These are phyloP conservation scores for Stevia rebaudiana DNA, from an alignment of 140 eudicot genomes.

Conservation along the genomic window DNA sequence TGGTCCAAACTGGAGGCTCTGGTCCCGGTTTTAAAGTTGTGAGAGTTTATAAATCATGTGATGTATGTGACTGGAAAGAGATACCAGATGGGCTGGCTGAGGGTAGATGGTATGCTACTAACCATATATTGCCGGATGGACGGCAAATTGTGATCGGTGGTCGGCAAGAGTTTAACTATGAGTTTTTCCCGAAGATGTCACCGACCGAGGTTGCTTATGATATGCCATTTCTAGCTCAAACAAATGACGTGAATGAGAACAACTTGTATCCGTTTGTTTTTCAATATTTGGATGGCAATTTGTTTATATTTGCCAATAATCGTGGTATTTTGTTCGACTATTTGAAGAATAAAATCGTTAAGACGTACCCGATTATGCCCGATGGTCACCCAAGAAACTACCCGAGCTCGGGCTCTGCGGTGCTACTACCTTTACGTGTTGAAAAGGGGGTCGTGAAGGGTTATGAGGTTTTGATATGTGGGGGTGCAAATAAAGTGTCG, in stretches of 20 bases:
- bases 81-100: neutral
- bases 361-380: conserved; percentile 1
- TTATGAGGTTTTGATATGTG: neutral
- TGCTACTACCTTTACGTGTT: neutral
- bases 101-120: conserved; percentile 3
- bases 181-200: neutral
- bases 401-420: conserved; percentile 5
- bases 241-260: neutral
- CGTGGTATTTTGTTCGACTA: neutral
- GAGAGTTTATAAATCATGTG: conserved; percentile 12
- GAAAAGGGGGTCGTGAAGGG: neutral
- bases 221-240: neutral
- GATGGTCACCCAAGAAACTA: neutral
- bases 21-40: conserved; percentile 37
- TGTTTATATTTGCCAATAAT: neutral
- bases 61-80: neutral
- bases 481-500: neutral
- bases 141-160: conserved; percentile 1
- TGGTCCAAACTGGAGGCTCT: conserved; percentile 57
- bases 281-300: neutral
- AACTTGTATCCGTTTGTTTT: neutral
- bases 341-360: neutral
- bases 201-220: neutral
- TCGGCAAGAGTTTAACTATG: neutral
- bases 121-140: neutral